phyloP scores from a whole-genome alignment of 495 filamentous ascomycete genomes.

The Xylaria bambusicola region DNA sequence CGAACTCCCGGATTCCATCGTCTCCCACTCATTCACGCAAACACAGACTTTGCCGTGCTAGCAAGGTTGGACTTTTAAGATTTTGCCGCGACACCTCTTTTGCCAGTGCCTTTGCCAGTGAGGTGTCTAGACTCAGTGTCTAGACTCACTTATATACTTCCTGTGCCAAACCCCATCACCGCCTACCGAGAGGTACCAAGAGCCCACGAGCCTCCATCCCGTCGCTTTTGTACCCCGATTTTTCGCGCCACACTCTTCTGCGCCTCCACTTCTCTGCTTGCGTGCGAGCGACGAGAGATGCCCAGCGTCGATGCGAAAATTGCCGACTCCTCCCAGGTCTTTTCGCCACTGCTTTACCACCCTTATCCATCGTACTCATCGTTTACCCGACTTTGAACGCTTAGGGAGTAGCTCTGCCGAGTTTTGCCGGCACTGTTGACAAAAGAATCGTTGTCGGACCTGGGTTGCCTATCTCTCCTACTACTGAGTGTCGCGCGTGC shows the following conservation, averaged over 20 bases:
- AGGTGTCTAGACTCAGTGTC: too few relatives aligned
- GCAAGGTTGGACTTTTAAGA: slow-evolving; percentile 16
- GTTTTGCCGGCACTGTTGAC: not conserved
- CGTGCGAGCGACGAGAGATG: not conserved
- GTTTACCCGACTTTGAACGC: slow-evolving; percentile 7
- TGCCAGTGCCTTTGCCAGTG: slow-evolving; percentile 15
- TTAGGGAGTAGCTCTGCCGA: slow-evolving; percentile 7
- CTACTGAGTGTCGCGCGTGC: not conserved
- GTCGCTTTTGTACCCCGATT: slow-evolving; percentile 10
- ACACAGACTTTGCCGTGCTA: not conserved
- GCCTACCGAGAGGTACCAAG: too few relatives aligned
- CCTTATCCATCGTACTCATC: not conserved
- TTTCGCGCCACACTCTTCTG: slow-evolving; percentile 1
- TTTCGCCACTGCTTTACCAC: slow-evolving; percentile 1
- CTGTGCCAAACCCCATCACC: not conserved
- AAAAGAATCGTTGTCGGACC: slow-evolving; percentile 2
- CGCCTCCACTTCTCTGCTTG: not conserved
- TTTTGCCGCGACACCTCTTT: slow-evolving; percentile 36
- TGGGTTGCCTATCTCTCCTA: not conserved
- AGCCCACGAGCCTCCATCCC: too few relatives aligned
- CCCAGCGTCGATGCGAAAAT: too few relatives aligned
- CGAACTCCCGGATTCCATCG: slow-evolving; percentile 37
- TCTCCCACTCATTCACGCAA: slow-evolving; percentile 1
- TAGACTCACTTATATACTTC: too few relatives aligned
- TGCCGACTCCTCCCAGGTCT: not conserved